A percentile compares a stretch with the other conserved stretches of the same genome.
Conservation (phyloP, 2,329 filamentous ascomycete species). For the Ascochyta clinopodiicola region DNA sequence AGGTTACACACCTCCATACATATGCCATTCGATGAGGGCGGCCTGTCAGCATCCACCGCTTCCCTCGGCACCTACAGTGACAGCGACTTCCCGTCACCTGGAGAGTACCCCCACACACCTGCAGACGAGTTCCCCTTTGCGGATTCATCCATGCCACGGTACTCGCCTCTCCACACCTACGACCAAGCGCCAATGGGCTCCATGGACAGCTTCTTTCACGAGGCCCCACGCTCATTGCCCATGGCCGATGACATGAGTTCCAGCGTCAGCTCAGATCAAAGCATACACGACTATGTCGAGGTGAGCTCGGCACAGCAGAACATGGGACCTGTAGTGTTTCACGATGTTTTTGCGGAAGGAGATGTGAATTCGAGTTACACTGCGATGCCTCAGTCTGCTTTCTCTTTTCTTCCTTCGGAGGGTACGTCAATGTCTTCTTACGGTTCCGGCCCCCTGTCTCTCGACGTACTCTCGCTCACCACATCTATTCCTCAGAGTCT, state of each 20-base stretch:
- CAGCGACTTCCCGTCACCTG: slow-evolving; percentile 56
- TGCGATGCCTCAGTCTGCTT: slow-evolving; percentile 47
- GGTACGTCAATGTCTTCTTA: slow-evolving; percentile 51
- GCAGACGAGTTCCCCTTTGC: slow-evolving; percentile 52
- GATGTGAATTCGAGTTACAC: slow-evolving; percentile 48
- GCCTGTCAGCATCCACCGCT: slow-evolving; percentile 54
- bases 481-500: slow-evolving; percentile 53
- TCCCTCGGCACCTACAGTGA: slow-evolving; percentile 57
- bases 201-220: slow-evolving; percentile 46
- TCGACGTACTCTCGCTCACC: slow-evolving; percentile 49
- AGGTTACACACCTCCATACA: slow-evolving; percentile 52
- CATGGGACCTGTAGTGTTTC: slow-evolving; percentile 46
- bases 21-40: slow-evolving; percentile 50
- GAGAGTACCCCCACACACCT: slow-evolving; percentile 56
- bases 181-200: slow-evolving; percentile 48
- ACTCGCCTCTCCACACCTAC: slow-evolving; percentile 41
- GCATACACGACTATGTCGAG: slow-evolving; percentile 53
- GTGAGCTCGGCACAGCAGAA: slow-evolving; percentile 43
- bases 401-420: slow-evolving; percentile 50
- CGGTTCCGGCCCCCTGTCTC: slow-evolving; percentile 47
- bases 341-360: slow-evolving; percentile 49
- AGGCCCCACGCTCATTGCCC: slow-evolving; percentile 46
- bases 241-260: slow-evolving; percentile 53
- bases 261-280: slow-evolving; percentile 55
- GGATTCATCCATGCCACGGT: slow-evolving; percentile 49